phyloP scores from a whole-genome alignment of 495 filamentous ascomycete genomes.

The Penicillium crystallinum region DNA sequence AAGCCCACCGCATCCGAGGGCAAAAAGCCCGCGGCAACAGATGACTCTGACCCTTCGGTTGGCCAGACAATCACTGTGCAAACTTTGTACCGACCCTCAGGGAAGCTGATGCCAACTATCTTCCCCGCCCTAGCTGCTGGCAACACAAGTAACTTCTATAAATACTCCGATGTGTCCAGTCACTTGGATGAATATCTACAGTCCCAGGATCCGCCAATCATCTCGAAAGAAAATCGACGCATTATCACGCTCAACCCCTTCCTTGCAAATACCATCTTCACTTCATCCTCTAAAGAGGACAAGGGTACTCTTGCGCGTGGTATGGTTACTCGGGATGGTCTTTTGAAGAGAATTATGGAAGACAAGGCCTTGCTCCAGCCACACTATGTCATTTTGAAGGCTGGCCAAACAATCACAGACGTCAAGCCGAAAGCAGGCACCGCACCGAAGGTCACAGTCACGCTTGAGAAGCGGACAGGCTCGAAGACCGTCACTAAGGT shows the following conservation, averaged over 20 bases:
- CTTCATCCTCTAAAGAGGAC: conserved; percentile 46
- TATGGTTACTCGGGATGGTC: conserved; percentile 55
- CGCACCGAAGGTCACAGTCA: conserved; percentile 54
- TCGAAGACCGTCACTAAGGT: conserved; percentile 66
- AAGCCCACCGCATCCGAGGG: conserved; percentile 28
- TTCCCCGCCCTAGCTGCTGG: conserved; percentile 39
- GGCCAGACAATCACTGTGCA: conserved; percentile 54
- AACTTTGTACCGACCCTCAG: conserved; percentile 50
- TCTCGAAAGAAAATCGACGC: conserved; percentile 56
- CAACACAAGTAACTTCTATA: conserved; percentile 50
- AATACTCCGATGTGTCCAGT: conserved; percentile 38
- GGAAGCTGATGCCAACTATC: conserved; percentile 53
- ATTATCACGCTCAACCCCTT: conserved; percentile 59
- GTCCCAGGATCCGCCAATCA: conserved; percentile 49
- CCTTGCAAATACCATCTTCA: conserved; percentile 58
- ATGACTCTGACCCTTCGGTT: conserved; percentile 43
- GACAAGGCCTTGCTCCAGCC: conserved; percentile 44
- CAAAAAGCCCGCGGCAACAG: conserved; percentile 39
- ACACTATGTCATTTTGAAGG: conserved; percentile 52
- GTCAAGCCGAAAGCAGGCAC: conserved; percentile 60
- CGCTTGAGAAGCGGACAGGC: conserved; percentile 60
- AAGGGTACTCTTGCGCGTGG: conserved; percentile 54
- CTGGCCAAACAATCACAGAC: conserved; percentile 43
- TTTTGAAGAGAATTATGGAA: conserved; percentile 55
- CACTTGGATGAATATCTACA: conserved; percentile 42